These are phyloP conservation scores for Arabis alpina DNA, from an alignment of 345 rosid genomes.

Conservation along the genomic window DNA sequence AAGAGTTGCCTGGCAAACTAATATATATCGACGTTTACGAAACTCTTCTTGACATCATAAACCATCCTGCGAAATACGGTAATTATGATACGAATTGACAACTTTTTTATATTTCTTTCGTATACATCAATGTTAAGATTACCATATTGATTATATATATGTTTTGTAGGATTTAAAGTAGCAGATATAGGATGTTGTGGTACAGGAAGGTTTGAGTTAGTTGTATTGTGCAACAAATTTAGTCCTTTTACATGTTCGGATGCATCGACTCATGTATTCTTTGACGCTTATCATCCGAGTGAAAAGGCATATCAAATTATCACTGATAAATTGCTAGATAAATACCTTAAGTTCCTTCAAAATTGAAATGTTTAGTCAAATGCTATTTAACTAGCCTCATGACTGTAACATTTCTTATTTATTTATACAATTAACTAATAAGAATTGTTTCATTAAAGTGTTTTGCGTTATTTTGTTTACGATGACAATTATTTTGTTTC, in stretches of 20 bases:
- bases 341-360: slow-evolving; percentile 27
- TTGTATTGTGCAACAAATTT: slow-evolving; percentile 26
- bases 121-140: slow-evolving; percentile 1
- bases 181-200: slow-evolving; percentile 46
- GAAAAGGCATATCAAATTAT: slow-evolving; percentile 31
- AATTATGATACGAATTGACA: not conserved
- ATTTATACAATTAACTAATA: not conserved
- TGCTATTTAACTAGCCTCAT: not conserved
- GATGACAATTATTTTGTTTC: not conserved
- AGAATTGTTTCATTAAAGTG: not conserved
- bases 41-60: slow-evolving; percentile 33
- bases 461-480: not conserved
- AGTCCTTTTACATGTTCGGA: slow-evolving; percentile 40
- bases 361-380: slow-evolving; percentile 16
- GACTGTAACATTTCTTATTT: not conserved
- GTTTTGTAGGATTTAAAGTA: slow-evolving; percentile 39
- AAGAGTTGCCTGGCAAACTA: slow-evolving; percentile 22
- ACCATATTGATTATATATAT: not conserved
- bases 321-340: slow-evolving; percentile 18
- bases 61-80: slow-evolving; percentile 24
- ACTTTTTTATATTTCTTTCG: not conserved
- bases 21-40: slow-evolving; percentile 37
- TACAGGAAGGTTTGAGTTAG: slow-evolving; percentile 10
- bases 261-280: slow-evolving; percentile 42
- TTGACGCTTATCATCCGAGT: slow-evolving; percentile 39